Base-by-base conservation (phyloP, 805 yeast species). In the Huiozyma sinensis region DNA sequence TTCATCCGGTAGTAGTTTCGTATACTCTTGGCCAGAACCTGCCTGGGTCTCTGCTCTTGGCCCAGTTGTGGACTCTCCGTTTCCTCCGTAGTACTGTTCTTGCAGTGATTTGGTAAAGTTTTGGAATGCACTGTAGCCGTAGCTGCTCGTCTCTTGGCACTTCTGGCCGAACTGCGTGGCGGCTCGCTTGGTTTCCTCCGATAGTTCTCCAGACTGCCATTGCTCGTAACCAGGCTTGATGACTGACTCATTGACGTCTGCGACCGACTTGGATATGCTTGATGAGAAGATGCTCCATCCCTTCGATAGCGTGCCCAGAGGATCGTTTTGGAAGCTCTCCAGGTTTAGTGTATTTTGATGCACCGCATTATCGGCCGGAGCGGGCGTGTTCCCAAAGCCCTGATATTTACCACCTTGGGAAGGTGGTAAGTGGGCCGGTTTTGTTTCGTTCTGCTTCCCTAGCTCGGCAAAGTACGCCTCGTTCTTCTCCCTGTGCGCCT, bases 91-190 rank as follows among this genome's bases (percentile, higher is more conserved):
- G 33, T 57, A 58, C 57, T 70, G 65, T 12, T 56, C 58, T 41
- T 63, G 63, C 28, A 63, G 49, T 52, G 64, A 60, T 52, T 60
- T 71, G 2, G 87, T 79, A 57, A 79, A 77, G 12, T 69, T 68
- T 48, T 70, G 72, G 55, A 76, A 72, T n/a, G 81, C 79, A 50
- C 80, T 82, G 43, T 77, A 79, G 28, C 95, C 85, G 51, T 77
- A 78, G 47, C 70, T 74, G 32, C 94, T 83, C 0, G 96, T 86
- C 50, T 88, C 94, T 61, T 84, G 95, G 68, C 90, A 83, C 58
- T 80, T 87, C 60, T 85, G 95, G 40, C 97, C 96, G 67, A 90
- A 92, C 69, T 92, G 97, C 47, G 86, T 81, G 75, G 95, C 85
- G n/a, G 97, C 97, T 53, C 87, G 77, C 50, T 75, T 79, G 5